Base-by-base conservation (phyloP, 2,329 filamentous ascomycete species). In the Pseudogymnoascus sp. region DNA sequence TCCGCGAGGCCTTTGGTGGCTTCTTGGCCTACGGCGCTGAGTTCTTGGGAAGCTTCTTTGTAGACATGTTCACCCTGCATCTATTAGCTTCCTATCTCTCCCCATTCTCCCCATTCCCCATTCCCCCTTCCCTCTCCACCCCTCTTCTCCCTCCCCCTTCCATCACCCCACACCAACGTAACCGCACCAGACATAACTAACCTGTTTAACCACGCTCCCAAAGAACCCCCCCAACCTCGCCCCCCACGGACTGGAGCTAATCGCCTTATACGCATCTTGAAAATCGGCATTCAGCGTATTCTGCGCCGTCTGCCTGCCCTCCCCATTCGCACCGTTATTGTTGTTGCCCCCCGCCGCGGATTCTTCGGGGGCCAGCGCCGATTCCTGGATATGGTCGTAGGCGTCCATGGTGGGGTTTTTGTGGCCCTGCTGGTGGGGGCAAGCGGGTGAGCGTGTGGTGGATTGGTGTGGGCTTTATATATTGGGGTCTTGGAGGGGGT, bases 361-460 rank as follows among this genome's bases (percentile, higher is more conserved):
- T 6, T 7, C 25, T 6, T 85, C 83, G 41, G 84, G 81, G 67
- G 75, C 67, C 70, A 90, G 83, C 62, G 86, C 84, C 75, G 95
- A 88, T 79, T 96, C 92, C 75, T 92, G 88, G 72, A 98, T 96
- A 77, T 96, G 92, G 74, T 99, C 95, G 83, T 98, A 99, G 51
- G 93, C 93, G 84, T 99, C 95, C 95, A 99, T 98, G 1, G 31
- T 28, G 25, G 6, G 25, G 25, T 28, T n/a, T n/a, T n/a, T 28
- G 4, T 28, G 6, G 6, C 25, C 6, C 31, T 36, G 7, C 10
- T 36, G 10, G 4, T 28, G 25, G 6, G 25, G 4, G 25, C 4
- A 6, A 3, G 4, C 25, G 3, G 25, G 4, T 3, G 6, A 8
- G 7, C 2, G 31, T 4, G 23, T 23, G 2, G 11, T 2, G 31